Conservation (phyloP, 805 yeast species). For the Wickerhamomyces chambardii region DNA sequence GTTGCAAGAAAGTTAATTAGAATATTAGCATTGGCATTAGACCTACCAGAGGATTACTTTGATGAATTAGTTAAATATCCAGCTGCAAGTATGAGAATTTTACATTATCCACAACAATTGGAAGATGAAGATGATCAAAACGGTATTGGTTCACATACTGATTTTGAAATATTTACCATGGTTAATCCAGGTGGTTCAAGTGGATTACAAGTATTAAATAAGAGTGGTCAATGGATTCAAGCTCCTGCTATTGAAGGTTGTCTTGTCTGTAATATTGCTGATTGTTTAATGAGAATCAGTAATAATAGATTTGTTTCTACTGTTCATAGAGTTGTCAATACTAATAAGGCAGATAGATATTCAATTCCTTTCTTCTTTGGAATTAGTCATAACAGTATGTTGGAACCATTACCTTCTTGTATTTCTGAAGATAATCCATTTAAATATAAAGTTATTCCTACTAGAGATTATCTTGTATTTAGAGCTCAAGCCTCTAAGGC, state of each 20-base stretch:
- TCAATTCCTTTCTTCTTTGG: conserved; percentile 1
- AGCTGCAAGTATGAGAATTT: conserved; percentile 17
- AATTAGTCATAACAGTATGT: background rate
- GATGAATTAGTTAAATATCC: conserved; percentile 11
- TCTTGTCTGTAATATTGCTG: conserved; percentile 27
- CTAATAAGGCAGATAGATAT: conserved; percentile 6
- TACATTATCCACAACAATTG: conserved; percentile 21
- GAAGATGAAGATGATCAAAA: conserved; percentile 16
- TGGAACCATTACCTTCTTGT: conserved; percentile 1
- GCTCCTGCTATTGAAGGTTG: conserved; percentile 22
- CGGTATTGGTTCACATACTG: conserved; percentile 28
- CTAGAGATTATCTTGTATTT: background rate
- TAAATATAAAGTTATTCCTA: background rate
- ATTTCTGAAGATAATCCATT: background rate
- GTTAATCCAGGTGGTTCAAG: conserved; percentile 22
- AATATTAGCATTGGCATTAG: conserved; percentile 19
- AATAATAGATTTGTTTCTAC: conserved; percentile 26
- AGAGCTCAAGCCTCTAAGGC: background rate
- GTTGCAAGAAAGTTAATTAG: conserved; percentile 13
- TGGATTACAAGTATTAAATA: conserved; percentile 25
- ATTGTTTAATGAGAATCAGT: conserved; percentile 25
- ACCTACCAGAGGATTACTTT: conserved; percentile 16
- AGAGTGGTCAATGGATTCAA: conserved; percentile 17
- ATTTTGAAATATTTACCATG: conserved; percentile 24
- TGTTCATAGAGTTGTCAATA: conserved; percentile 24